Percentiles rank a stretch among this genome's conserved stretches.
These are phyloP conservation scores for Stellera chamaejasme DNA, from an alignment of 345 rosid species.

Conservation along the genomic window DNA sequence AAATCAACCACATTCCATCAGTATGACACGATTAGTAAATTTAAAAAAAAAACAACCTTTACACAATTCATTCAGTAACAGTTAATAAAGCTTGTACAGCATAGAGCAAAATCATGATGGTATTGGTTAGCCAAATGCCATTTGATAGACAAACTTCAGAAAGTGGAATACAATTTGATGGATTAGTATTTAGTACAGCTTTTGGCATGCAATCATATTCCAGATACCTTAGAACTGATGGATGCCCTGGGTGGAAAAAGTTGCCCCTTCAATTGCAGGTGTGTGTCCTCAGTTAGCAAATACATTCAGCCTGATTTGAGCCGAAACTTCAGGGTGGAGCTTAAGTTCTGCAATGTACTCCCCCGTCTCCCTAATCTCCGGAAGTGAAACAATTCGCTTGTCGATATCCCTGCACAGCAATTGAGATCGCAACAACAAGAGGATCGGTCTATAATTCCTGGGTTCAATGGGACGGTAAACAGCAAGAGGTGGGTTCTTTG, in stretches of 20 bases:
- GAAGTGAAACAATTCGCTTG: slow-evolving; percentile 65
- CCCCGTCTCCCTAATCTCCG: slow-evolving; percentile 90
- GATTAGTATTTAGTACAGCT: too few relatives aligned
- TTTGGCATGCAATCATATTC: slow-evolving; percentile 21
- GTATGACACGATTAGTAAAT: too few relatives aligned
- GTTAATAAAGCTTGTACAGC: too few relatives aligned
- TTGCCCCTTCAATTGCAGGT: slow-evolving; percentile 4
- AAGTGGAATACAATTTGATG: too few relatives aligned
- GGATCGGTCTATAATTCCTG: background rate
- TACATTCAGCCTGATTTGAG: slow-evolving; percentile 70
- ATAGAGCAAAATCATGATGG: too few relatives aligned
- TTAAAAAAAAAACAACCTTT: too few relatives aligned
- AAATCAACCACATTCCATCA: too few relatives aligned
- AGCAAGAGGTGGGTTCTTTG: background rate
- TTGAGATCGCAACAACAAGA: background rate
- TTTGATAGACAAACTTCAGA: too few relatives aligned
- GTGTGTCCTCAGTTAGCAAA: slow-evolving; percentile 47
- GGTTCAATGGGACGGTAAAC: too few relatives aligned
- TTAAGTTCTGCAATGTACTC: slow-evolving; percentile 84
- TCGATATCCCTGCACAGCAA: slow-evolving; percentile 68
- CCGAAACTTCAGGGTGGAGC: slow-evolving; percentile 93
- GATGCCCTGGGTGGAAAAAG: slow-evolving; percentile 7
- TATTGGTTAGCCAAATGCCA: too few relatives aligned
- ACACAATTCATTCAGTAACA: too few relatives aligned
- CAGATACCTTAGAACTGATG: slow-evolving; percentile 20